Conservation (phyloP, 129 eudicot species). For the Artemisia argyi region DNA sequence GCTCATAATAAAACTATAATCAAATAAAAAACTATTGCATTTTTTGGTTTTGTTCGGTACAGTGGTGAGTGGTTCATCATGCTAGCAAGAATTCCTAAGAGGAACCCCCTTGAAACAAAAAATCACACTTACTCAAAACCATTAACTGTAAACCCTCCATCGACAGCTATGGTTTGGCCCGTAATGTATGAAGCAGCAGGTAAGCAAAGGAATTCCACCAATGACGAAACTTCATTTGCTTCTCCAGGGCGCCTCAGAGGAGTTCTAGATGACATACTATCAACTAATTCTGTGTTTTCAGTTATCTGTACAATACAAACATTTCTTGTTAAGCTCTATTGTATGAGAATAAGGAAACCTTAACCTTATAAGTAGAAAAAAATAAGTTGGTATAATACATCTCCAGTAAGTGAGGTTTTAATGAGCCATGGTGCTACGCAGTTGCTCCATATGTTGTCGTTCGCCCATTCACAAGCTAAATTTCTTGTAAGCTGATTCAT, state of each 20-base stretch:
- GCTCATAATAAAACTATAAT: too few species aligned
- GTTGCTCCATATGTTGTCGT: slow-evolving; percentile 59
- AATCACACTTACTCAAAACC: slow-evolving; percentile 19
- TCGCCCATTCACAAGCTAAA: slow-evolving; percentile 80
- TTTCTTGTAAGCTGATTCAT: slow-evolving; percentile 70
- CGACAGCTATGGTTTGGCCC: slow-evolving; percentile 60
- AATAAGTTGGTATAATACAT: slow-evolving; percentile 35
- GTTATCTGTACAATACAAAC: background rate
- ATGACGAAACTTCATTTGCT: slow-evolving; percentile 63
- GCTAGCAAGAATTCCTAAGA: too few species aligned
- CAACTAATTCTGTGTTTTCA: slow-evolving; percentile 41
- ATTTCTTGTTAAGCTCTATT: background rate
- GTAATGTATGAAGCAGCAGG: slow-evolving; percentile 82
- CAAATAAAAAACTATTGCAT: too few species aligned
- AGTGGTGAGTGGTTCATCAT: too few species aligned
- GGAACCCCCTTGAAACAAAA: background rate
- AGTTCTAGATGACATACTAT: slow-evolving; percentile 50
- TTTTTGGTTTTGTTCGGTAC: too few species aligned
- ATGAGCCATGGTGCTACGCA: slow-evolving; percentile 67
- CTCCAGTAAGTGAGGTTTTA: slow-evolving; percentile 55
- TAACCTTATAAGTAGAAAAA: background rate
- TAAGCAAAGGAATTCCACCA: slow-evolving; percentile 68
- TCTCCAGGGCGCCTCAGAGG: slow-evolving; percentile 68
- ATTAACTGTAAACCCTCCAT: slow-evolving; percentile 64
- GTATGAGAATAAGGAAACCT: background rate